Percentiles rank a stretch among this genome's conserved stretches.
phyloP scores from a whole-genome alignment of 192 early-diverging fungal species.

The Mortierella hygrophila region DNA sequence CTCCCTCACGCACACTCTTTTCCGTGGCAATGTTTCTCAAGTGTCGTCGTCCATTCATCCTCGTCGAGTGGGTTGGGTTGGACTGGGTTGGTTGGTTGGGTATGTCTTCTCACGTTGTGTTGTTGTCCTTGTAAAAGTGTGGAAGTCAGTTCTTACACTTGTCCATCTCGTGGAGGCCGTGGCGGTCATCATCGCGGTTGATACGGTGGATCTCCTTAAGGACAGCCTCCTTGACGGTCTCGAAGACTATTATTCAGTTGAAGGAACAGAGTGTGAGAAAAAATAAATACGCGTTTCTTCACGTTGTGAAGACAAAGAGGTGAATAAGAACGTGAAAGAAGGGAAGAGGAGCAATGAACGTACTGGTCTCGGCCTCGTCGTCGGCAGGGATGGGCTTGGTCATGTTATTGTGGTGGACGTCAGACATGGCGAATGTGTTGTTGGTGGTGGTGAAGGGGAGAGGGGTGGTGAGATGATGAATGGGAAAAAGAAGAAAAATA shows the following conservation, averaged over 20 bases:
- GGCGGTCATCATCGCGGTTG: conserved; percentile 43
- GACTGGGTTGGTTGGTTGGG: background rate
- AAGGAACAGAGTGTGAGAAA: conserved; percentile 7
- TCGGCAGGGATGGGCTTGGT: conserved; percentile 52
- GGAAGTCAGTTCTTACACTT: conserved; percentile 34
- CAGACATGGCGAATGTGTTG: conserved; percentile 56
- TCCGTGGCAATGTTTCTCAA: too few relatives aligned
- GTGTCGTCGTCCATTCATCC: background rate
- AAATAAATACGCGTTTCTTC: background rate
- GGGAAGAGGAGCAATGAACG: background rate
- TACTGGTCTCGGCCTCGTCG: conserved; percentile 52
- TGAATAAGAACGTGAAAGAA: background rate
- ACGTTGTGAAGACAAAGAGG: background rate
- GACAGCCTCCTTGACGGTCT: conserved; percentile 54
- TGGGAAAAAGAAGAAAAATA: background rate
- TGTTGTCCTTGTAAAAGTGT: background rate
- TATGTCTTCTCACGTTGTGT: background rate
- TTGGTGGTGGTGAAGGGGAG: background rate
- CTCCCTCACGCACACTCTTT: background rate
- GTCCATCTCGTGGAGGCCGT: conserved; percentile 64
- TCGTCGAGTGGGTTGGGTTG: background rate
- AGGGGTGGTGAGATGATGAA: conserved; percentile 1
- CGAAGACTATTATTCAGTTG: conserved; percentile 54
- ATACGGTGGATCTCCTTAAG: conserved; percentile 57
- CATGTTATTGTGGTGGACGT: conserved; percentile 61